Evolutionary conservation across 1,139 yeast species (phyloP).

Genomic region (Candida freyschussii): DNA sequence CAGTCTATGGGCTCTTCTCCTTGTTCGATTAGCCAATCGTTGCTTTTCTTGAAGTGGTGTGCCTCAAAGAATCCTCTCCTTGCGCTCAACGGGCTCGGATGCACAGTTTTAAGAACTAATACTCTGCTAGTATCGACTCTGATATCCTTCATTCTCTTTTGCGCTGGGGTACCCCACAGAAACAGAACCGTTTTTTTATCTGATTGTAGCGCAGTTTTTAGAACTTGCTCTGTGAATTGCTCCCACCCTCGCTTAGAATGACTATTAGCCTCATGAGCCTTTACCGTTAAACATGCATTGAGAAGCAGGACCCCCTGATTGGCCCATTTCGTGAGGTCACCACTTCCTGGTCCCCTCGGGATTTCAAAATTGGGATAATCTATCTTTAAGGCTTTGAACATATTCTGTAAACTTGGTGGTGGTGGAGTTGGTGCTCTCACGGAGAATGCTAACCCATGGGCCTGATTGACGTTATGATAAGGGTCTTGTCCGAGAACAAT

Average conservation of each 20-base stretch:
- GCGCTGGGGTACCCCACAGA: conserved; percentile 97
- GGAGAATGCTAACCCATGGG: conserved; percentile 94
- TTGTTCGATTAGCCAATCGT: conserved; percentile 56
- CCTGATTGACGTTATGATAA: conserved; percentile 87
- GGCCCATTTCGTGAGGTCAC: conserved; percentile 79
- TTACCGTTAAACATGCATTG: conserved; percentile 87
- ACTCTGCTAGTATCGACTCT: conserved; percentile 29
- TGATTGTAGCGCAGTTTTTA: conserved; percentile 34
- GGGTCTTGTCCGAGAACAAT: conserved; percentile 95
- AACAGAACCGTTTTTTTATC: conserved; percentile 62
- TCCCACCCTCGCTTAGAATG: conserved; percentile 96
- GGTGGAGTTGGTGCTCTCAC: conserved; percentile 78
- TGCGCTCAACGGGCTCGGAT: conserved; percentile 94
- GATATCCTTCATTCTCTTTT: conserved; percentile 50
- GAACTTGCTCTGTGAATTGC: conserved; percentile 64
- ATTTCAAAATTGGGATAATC: conserved; percentile 70
- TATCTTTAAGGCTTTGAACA: conserved; percentile 68
- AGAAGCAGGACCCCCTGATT: conserved; percentile 80
- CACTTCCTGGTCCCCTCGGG: conserved; percentile 46
- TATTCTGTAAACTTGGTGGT: conserved; percentile 89
- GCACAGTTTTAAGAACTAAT: conserved; percentile 66
- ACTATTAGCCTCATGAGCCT: conserved; percentile 90
- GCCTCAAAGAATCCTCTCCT: conserved; percentile 72
- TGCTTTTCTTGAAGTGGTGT: conserved; percentile 61
- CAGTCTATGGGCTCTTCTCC: conserved; percentile 53